Evolutionary conservation across 441 rosid species (phyloP).

Genomic region (Euphorbia schlechtendalii): DNA sequence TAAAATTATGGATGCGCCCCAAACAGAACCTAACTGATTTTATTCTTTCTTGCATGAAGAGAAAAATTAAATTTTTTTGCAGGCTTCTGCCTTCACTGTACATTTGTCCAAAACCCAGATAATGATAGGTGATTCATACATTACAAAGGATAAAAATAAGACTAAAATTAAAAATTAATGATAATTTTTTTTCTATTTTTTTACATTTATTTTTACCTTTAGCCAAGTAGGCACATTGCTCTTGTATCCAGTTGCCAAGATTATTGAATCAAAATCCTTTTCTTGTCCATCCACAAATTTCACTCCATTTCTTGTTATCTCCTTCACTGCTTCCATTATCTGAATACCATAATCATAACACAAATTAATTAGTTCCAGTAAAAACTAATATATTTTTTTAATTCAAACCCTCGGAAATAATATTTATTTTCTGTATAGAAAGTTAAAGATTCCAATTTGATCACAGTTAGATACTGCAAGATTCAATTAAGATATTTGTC

Average conservation of each 20-base stretch:
- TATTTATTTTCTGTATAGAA: too few relatives aligned
- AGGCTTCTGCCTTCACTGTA: conserved; percentile 34
- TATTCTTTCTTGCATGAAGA: conserved; percentile 57
- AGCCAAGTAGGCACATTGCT: conserved; percentile 91
- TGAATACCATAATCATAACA: conserved; percentile 11
- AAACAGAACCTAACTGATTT: conserved; percentile 20
- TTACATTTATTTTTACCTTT: conserved; percentile 39
- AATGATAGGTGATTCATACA: conserved; percentile 44
- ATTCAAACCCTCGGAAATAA: too few relatives aligned
- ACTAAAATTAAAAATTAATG: conserved; percentile 19
- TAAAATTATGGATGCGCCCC: conserved; percentile 7
- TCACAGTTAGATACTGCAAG: too few relatives aligned
- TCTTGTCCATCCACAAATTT: conserved; percentile 76
- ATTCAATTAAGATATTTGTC: too few relatives aligned
- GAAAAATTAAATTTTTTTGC: conserved; percentile 49
- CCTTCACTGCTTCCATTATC: conserved; percentile 71
- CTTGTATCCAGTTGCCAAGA: conserved; percentile 86
- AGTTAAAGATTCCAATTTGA: too few relatives aligned
- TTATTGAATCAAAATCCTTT: conserved; percentile 61
- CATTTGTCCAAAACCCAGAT: conserved; percentile 35
- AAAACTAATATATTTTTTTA: too few relatives aligned
- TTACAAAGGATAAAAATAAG: conserved; percentile 6
- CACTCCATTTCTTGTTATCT: conserved; percentile 61
- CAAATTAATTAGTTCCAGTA: too few relatives aligned
- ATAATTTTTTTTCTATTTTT: neutral